Conservation (phyloP, 805 yeast genomes). For the Monosporozyma yasuniensis region DNA sequence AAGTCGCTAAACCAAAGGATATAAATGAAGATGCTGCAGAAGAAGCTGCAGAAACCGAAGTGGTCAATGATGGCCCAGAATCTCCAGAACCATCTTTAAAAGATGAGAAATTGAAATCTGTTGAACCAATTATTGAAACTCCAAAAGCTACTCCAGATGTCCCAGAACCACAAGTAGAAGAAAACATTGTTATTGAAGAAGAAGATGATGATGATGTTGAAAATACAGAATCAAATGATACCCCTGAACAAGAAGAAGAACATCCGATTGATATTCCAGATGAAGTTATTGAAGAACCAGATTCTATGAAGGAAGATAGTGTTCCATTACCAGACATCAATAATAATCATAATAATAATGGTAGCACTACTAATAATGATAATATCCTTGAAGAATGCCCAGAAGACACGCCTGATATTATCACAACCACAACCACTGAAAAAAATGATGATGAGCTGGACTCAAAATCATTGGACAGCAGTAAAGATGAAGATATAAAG, state of each 20-base stretch:
- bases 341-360: too few species aligned
- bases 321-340: too few species aligned
- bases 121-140: neutral
- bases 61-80: constrained; percentile 17
- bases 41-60: neutral
- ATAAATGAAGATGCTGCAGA: neutral
- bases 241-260: neutral
- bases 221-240: neutral
- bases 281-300: neutral
- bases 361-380: neutral
- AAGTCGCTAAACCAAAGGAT: constrained; percentile 4
- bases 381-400: neutral
- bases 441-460: neutral
- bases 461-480: neutral
- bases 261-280: neutral
- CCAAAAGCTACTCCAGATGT: neutral
- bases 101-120: neutral
- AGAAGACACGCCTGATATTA: neutral
- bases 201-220: neutral
- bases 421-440: too few species aligned
- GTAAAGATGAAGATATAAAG: too few species aligned
- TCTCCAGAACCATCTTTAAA: constrained; percentile 24
- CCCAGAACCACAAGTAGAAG: neutral
- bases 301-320: neutral
- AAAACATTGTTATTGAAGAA: neutral